Evolutionary conservation across 352 stramenopile genomes (phyloP), one percentile per base, ranked within the genome.

Genomic region (Pseudoperonospora humuli): DNA sequence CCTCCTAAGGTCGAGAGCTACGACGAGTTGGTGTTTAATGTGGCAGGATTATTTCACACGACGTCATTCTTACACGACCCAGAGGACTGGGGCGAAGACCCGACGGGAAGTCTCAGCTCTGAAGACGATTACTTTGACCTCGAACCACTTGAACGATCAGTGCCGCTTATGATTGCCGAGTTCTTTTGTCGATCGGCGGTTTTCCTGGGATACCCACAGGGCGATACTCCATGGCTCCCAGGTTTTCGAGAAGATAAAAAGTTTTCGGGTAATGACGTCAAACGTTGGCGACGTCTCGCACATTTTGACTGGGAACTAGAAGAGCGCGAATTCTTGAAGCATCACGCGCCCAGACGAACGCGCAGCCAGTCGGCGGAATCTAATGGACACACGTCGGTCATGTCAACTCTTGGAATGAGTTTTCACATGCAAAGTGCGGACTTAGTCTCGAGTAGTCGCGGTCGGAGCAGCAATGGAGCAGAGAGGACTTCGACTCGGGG

Each of bases 151-250:
- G 72, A 85, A 51, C 67, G 70, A 7, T 87, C 75, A n/a, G 63
- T 83, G 54, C 63, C 69, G 41, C 67, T 88, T 50, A 78, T 88
- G 69, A 83, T 88, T 56, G 75, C 73, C 24, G 75, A 88, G 57
- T 88, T 88, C 33, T 67, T 88, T 10, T 81, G 82, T 47, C 68
- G 75, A 7, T 84, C 75, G 38, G 75, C 72, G 33, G 54, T 84
- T 34, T 84, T 77, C 50, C 42, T 88, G 15, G 75, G 75, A 1
- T 75, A 83, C 41, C 66, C 57, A 3, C 50, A 57, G 29, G 53
- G 51, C 10, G 60, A 71, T 36, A 67, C 69, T 10, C 67, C 74
- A 17, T 85, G 73, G 73, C 52, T 85, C 15, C 71, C 71, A 0
- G 68, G 68, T 9, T 88, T 88, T 37, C 66, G 71, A 25, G 59